Conservation (phyloP, 2,329 filamentous ascomycete genomes). For the Sporothrix schenckii region DNA sequence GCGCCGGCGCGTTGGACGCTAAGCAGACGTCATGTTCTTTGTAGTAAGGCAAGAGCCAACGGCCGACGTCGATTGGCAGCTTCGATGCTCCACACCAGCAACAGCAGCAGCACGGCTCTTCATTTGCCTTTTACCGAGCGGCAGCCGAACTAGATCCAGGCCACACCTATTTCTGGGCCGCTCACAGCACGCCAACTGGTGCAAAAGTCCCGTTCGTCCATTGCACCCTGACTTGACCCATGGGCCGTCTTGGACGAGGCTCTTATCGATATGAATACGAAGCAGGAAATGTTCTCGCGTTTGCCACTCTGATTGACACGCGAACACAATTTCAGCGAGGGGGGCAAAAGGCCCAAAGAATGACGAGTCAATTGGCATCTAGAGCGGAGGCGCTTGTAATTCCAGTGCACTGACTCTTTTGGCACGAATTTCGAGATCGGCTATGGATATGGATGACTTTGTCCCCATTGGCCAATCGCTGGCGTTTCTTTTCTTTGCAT, state of each 20-base stretch:
- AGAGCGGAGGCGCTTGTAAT: no score
- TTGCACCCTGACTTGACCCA: not conserved
- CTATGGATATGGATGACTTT: slow-evolving; percentile 12
- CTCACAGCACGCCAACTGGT: not conserved
- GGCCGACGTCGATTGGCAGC: not conserved
- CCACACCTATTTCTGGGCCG: not conserved
- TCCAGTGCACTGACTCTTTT: not conserved
- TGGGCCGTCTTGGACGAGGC: no score
- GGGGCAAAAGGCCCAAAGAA: not conserved
- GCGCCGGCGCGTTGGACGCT: slow-evolving; percentile 19
- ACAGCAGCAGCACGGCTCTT: not conserved
- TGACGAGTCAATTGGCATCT: not conserved
- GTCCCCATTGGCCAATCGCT: slow-evolving; percentile 23
- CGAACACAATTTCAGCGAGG: not conserved
- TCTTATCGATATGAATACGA: slow-evolving; percentile 24
- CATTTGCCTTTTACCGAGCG: slow-evolving; percentile 30
- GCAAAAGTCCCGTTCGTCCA: slow-evolving; percentile 29
- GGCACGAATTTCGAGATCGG: not conserved
- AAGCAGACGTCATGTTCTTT: not conserved
- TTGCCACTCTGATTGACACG: slow-evolving; percentile 4
- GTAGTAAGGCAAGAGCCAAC: not conserved
- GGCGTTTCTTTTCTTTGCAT: not conserved
- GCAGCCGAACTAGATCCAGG: slow-evolving; percentile 29
- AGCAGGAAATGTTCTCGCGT: not conserved
- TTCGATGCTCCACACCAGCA: not conserved